A percentile compares a stretch with the other conserved stretches of the same genome.
Evolutionary conservation across 768 basidiomycete genomes (phyloP).

Genomic region (Astraeus odoratus): DNA sequence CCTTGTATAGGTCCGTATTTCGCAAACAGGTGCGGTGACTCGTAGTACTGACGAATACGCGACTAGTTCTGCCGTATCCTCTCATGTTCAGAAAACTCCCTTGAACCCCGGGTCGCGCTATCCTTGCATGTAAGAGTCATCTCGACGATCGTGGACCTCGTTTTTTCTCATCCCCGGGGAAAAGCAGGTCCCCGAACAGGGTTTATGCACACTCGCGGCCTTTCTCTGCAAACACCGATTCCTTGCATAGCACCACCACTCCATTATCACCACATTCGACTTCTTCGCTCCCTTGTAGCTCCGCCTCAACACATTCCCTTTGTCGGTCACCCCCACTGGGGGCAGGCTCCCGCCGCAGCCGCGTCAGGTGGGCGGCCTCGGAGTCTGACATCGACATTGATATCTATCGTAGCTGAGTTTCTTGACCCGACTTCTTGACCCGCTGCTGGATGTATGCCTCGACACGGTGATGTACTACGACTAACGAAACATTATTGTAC

Average conservation of each 20-base stretch:
- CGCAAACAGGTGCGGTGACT: background rate
- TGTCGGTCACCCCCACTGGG: background rate
- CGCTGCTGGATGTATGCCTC: background rate
- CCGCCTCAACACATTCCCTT: constrained; percentile 4
- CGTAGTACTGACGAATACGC: constrained; percentile 1
- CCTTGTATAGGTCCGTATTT: constrained; percentile 53
- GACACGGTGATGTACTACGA: background rate
- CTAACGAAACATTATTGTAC: background rate
- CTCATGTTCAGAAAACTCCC: constrained; percentile 29
- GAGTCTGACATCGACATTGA: constrained; percentile 5
- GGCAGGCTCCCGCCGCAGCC: constrained; percentile 4
- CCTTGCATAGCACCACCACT: background rate
- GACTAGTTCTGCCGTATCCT: constrained; percentile 47
- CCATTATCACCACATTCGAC: constrained; percentile 1
- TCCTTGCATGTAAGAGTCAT: constrained; percentile 16
- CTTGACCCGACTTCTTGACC: background rate
- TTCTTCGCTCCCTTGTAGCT: background rate
- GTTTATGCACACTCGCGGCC: constrained; percentile 9
- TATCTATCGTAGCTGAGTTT: background rate
- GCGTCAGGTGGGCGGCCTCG: constrained; percentile 18
- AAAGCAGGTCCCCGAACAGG: constrained; percentile 3
- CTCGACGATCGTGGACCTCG: background rate
- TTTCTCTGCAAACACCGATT: constrained; percentile 1
- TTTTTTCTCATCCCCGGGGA: background rate
- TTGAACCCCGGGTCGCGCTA: constrained; percentile 7